These are phyloP conservation scores for Davidsoniella virescens DNA, from an alignment of 2,329 filamentous ascomycete species.

Conservation along the genomic window DNA sequence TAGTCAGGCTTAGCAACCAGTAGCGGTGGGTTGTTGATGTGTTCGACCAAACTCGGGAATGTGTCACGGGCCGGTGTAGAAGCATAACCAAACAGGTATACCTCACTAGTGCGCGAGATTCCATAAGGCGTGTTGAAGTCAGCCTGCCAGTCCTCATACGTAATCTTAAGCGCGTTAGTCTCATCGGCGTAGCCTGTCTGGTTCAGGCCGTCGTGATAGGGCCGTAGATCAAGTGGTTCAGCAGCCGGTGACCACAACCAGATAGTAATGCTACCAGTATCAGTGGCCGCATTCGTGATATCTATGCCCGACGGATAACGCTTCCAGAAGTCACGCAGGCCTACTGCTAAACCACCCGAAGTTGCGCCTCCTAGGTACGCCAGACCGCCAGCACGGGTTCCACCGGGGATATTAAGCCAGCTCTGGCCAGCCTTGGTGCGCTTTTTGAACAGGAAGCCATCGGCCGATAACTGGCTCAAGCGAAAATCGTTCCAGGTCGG, in stretches of 20 bases:
- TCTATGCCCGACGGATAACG: slow-evolving; percentile 43
- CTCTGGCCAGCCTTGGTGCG: slow-evolving; percentile 38
- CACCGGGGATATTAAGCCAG: slow-evolving; percentile 42
- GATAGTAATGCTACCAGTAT: slow-evolving; percentile 35
- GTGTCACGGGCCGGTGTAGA: slow-evolving; percentile 32
- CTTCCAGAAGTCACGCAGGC: slow-evolving; percentile 47
- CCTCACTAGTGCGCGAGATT: slow-evolving; percentile 40
- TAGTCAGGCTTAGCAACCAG: slow-evolving; percentile 31
- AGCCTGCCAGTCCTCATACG: slow-evolving; percentile 45
- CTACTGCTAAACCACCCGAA: slow-evolving; percentile 40
- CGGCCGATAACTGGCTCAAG: slow-evolving; percentile 39
- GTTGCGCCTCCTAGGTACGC: slow-evolving; percentile 42
- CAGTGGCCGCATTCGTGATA: slow-evolving; percentile 31
- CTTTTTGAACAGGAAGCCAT: slow-evolving; percentile 45
- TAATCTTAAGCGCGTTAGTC: slow-evolving; percentile 43
- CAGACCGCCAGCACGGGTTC: slow-evolving; percentile 37
- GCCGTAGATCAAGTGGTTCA: slow-evolving; percentile 37
- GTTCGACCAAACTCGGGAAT: slow-evolving; percentile 26
- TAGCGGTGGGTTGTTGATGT: slow-evolving; percentile 36
- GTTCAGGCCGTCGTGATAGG: slow-evolving; percentile 41
- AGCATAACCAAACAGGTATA: slow-evolving; percentile 36
- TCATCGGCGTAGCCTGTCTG: slow-evolving; percentile 39
- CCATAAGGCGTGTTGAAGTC: slow-evolving; percentile 40
- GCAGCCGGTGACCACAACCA: slow-evolving; percentile 45
- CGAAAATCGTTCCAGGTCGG: slow-evolving; percentile 42